Conservation (phyloP, 2,329 filamentous ascomycete genomes). For the Bertia moriformis region DNA sequence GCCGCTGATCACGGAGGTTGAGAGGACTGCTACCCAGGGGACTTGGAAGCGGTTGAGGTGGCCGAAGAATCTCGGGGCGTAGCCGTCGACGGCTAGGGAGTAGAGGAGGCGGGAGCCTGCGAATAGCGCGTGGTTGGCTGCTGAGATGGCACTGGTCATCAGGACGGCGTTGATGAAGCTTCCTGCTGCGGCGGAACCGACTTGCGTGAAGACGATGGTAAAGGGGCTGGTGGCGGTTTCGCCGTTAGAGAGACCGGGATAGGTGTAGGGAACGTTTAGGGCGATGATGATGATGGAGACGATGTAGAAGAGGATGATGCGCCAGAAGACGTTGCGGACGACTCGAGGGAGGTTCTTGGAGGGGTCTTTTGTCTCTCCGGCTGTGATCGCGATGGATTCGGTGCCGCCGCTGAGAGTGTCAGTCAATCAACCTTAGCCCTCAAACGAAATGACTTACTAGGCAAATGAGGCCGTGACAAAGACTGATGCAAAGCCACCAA, state of each 20-base stretch:
- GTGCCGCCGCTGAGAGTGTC: slow-evolving; percentile 32
- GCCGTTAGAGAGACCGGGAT: slow-evolving; percentile 24
- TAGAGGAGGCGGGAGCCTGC: slow-evolving; percentile 41
- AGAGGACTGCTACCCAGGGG: slow-evolving; percentile 37
- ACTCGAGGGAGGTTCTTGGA: slow-evolving; percentile 44
- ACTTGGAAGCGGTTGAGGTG: slow-evolving; percentile 30
- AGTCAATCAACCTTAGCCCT: slow-evolving; percentile 2
- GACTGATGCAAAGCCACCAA: slow-evolving; percentile 51
- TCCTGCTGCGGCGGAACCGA: slow-evolving; percentile 8
- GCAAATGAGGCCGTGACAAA: slow-evolving; percentile 49
- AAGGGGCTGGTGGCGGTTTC: slow-evolving; percentile 32
- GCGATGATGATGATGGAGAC: slow-evolving; percentile 37
- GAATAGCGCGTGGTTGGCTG: slow-evolving; percentile 43
- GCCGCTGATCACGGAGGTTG: slow-evolving; percentile 34
- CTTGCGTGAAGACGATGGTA: slow-evolving; percentile 17
- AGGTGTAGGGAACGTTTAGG: slow-evolving; percentile 42
- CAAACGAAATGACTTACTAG: slow-evolving; percentile 20
- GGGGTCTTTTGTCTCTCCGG: slow-evolving; percentile 50
- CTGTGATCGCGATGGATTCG: slow-evolving; percentile 51
- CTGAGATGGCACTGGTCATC: slow-evolving; percentile 40
- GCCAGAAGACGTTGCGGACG: slow-evolving; percentile 52
- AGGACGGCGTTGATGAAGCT: slow-evolving; percentile 29
- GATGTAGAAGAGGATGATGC: slow-evolving; percentile 39
- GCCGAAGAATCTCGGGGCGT: slow-evolving; percentile 40
- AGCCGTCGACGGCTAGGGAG: slow-evolving; percentile 32